Percentiles rank a stretch among this genome's conserved stretches.
These are phyloP conservation scores for Pseudogymnoascus sp. DNA, from an alignment of 2,329 filamentous ascomycete genomes.

Conservation along the genomic window DNA sequence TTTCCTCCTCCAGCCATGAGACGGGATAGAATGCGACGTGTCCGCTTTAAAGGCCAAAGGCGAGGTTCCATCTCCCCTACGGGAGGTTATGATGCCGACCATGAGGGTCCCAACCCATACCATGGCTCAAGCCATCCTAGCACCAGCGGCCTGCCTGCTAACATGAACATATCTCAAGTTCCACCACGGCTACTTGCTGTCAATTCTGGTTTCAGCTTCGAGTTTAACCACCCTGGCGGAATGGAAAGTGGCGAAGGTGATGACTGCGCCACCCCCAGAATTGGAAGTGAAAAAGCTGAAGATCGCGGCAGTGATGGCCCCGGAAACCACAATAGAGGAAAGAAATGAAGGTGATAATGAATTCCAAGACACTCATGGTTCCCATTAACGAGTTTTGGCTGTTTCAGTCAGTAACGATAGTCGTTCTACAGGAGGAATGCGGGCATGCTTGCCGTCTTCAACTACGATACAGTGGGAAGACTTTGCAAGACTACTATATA, in stretches of 20 bases:
- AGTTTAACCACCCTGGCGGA: not conserved
- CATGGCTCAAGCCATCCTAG: not conserved
- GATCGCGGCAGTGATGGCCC: not conserved
- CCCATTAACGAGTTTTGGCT: not conserved
- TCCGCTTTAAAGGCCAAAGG: not conserved
- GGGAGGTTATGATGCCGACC: not conserved
- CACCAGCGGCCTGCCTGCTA: not conserved
- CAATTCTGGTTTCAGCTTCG: constrained; percentile 1
- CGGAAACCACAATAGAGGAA: not conserved
- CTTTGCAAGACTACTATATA: not conserved
- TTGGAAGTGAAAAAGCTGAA: not conserved
- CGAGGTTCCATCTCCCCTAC: not conserved
- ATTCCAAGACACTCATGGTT: not conserved
- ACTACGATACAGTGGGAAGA: not conserved
- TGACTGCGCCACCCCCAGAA: not conserved
- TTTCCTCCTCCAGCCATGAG: not conserved
- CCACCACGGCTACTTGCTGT: not conserved
- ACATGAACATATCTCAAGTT: not conserved
- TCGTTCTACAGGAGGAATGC: not conserved
- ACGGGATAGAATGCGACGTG: not conserved
- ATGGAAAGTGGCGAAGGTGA: not conserved
- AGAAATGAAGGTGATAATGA: not conserved
- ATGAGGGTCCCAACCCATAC: not conserved
- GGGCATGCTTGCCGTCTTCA: not conserved
- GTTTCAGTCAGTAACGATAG: not conserved